Evolutionary conservation across 192 early-diverging fungal species (phyloP).

Genomic region (Coemansia sp.): DNA sequence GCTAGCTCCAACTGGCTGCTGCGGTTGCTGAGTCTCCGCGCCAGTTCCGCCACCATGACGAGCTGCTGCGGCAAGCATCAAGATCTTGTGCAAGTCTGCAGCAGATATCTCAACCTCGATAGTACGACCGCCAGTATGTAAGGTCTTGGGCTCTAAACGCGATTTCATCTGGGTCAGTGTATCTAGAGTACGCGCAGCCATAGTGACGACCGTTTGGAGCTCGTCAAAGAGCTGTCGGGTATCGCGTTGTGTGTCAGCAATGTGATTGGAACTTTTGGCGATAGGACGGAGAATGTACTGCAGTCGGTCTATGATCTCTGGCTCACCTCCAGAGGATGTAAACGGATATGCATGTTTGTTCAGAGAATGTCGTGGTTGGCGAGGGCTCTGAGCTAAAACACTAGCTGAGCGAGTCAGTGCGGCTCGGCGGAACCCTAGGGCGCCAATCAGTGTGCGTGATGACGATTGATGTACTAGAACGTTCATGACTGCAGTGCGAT

Average conservation of each 20-base stretch:
- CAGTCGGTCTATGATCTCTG: slow-evolving; percentile 26
- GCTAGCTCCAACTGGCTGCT: background rate
- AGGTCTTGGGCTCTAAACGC: background rate
- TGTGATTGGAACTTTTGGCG: background rate
- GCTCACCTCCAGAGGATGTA: background rate
- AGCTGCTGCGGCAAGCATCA: background rate
- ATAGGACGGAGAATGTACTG: slow-evolving; percentile 30
- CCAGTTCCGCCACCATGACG: background rate
- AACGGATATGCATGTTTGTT: background rate
- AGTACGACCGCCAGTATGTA: slow-evolving; percentile 10
- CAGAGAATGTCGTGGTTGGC: background rate
- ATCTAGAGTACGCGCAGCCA: background rate
- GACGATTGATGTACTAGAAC: too few species aligned
- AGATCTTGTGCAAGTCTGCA: slow-evolving; percentile 15
- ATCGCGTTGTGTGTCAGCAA: background rate
- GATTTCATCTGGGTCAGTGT: background rate
- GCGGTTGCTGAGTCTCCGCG: slow-evolving; percentile 1
- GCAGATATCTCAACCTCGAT: slow-evolving; percentile 33
- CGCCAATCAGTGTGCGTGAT: background rate
- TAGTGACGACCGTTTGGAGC: background rate
- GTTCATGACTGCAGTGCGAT: background rate
- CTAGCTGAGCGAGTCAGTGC: slow-evolving; percentile 16
- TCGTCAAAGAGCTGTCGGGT: slow-evolving; percentile 4
- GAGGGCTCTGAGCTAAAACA: slow-evolving; percentile 12
- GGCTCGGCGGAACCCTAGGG: background rate